These are phyloP conservation scores for Psidium friedrichsthalianum DNA, from an alignment of 345 rosid species.

Conservation along the genomic window DNA sequence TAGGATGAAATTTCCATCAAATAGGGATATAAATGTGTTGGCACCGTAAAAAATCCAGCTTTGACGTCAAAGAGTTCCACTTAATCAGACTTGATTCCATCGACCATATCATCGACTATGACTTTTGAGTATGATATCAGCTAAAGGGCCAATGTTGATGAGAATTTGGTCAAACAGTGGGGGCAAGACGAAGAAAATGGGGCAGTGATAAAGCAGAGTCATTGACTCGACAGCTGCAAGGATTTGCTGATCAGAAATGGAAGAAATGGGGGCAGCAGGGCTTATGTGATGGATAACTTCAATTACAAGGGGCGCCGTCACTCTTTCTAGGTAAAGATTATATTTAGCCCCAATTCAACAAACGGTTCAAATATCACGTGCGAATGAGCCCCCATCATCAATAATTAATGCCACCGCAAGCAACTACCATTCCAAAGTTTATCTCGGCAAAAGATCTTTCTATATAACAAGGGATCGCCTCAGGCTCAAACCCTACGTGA, in stretches of 20 bases:
- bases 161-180: neutral
- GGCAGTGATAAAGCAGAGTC: neutral
- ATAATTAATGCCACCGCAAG: neutral
- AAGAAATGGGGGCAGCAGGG: neutral
- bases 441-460: neutral
- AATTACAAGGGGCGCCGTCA: neutral
- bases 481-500: neutral
- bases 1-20: neutral
- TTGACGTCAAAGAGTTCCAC: neutral
- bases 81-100: neutral
- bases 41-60: neutral
- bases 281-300: neutral
- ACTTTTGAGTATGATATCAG: too few species aligned
- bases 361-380: neutral
- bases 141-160: neutral
- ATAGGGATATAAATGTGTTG: neutral
- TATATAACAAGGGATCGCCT: neutral
- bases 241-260: neutral
- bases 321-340: neutral
- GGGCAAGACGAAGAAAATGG: neutral
- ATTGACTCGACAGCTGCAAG: neutral
- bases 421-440: neutral
- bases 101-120: neutral
- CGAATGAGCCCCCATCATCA: neutral
- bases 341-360: neutral